Evolutionary conservation across 108 stramenopile species (phyloP).

Genomic region (Asterionellopsis glacialis): DNA sequence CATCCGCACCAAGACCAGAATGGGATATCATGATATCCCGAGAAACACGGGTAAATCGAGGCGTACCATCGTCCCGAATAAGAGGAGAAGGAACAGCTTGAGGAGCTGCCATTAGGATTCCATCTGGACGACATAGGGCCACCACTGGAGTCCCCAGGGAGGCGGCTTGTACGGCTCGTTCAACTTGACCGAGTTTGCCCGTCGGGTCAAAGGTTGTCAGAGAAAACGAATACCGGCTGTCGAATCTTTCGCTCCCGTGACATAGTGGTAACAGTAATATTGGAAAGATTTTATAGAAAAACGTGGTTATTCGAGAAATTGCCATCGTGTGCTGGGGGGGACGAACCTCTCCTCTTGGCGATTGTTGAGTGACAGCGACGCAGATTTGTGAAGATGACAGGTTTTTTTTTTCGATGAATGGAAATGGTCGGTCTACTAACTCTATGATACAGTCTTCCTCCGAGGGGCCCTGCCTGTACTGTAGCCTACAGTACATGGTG

Average conservation of each 20-base stretch:
- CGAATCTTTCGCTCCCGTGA: constrained; percentile 10
- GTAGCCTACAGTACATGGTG: too few relatives aligned
- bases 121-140: constrained; percentile 27
- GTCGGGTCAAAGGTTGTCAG: constrained; percentile 92
- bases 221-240: constrained; percentile 89
- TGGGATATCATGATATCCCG: constrained; percentile 49
- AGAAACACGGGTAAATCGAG: constrained; percentile 52
- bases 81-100: constrained; percentile 58
- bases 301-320: too few relatives aligned
- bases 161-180: constrained; percentile 77
- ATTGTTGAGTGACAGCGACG: too few relatives aligned
- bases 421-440: too few relatives aligned
- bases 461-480: too few relatives aligned
- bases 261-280: not conserved
- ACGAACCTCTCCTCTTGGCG: too few relatives aligned
- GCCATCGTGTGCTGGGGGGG: too few relatives aligned
- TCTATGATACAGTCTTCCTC: too few relatives aligned
- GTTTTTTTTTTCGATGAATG: too few relatives aligned
- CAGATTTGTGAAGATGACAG: too few relatives aligned
- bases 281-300: not conserved
- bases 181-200: constrained; percentile 93
- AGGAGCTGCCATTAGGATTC: constrained; percentile 34
- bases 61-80: constrained; percentile 70
- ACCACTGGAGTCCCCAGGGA: constrained; percentile 66
- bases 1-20: constrained; percentile 75